Percentiles rank a stretch among this genome's conserved stretches.
Conservation (phyloP, 202 grass and related monocot genomes). For the Eragrostis tef region DNA sequence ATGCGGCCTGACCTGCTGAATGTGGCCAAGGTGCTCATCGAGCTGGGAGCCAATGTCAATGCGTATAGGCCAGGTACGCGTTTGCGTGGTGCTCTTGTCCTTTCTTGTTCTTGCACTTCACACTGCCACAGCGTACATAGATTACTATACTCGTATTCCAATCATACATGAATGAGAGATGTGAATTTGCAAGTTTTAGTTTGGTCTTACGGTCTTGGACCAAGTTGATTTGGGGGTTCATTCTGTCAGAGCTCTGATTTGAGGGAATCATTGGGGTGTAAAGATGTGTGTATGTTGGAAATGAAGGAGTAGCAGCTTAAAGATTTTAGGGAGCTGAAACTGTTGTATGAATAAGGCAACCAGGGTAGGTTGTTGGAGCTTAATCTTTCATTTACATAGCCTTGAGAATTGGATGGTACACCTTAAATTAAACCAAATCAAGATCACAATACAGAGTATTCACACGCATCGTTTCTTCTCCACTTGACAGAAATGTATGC, state of each 20-base stretch:
- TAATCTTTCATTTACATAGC: neutral
- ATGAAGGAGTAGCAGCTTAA: neutral
- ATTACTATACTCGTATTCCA: neutral
- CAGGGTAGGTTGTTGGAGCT: neutral
- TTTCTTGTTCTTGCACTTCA: neutral
- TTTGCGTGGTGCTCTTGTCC: neutral
- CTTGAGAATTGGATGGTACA: neutral
- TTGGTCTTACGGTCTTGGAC: neutral
- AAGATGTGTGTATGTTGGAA: neutral
- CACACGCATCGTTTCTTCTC: neutral
- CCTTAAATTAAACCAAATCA: neutral
- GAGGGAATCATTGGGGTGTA: neutral
- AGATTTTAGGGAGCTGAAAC: neutral
- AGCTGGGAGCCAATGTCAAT: slow-evolving; percentile 85
- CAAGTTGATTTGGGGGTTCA: neutral
- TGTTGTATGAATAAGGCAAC: neutral
- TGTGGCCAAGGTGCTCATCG: slow-evolving; percentile 65
- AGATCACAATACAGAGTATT: neutral
- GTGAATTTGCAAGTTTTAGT: neutral
- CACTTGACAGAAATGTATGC: neutral
- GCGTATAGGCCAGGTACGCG: slow-evolving; percentile 78
- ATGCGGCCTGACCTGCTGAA: slow-evolving; percentile 72
- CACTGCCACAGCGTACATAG: neutral
- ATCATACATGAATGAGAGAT: neutral
- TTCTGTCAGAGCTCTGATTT: neutral